Conservation (phyloP, 108 stramenopile species). For the Skeletonema tropicum region DNA sequence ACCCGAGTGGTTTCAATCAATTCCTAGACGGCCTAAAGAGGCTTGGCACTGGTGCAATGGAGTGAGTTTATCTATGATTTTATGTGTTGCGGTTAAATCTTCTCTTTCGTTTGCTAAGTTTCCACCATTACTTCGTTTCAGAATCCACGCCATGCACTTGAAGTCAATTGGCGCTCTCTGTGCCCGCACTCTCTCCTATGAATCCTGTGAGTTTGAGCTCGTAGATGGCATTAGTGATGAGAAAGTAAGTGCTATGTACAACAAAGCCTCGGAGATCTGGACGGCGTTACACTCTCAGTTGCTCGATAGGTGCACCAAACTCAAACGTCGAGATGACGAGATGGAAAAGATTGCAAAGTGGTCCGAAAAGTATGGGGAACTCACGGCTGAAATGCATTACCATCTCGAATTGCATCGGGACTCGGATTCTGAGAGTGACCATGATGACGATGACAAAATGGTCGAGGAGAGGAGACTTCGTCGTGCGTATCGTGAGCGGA, state of each 20-base stretch:
- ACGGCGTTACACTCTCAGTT: slow-evolving; percentile 30
- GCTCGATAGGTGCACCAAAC: slow-evolving; percentile 1
- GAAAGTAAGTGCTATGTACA: slow-evolving; percentile 51
- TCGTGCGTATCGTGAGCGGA: background rate
- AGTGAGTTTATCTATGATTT: background rate
- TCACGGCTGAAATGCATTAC: slow-evolving; percentile 5
- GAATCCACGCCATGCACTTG: slow-evolving; percentile 31
- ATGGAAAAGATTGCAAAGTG: background rate
- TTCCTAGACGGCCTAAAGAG: slow-evolving; percentile 16
- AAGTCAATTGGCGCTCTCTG: slow-evolving; percentile 27
- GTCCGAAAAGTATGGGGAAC: background rate
- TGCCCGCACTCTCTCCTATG: slow-evolving; percentile 32
- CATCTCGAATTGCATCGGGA: slow-evolving; percentile 16
- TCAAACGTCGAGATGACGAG: background rate
- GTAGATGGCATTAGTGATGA: slow-evolving; percentile 53
- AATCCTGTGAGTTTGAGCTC: slow-evolving; percentile 41
- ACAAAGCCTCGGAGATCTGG: slow-evolving; percentile 50
- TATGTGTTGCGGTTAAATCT: background rate
- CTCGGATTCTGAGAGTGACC: slow-evolving; percentile 20
- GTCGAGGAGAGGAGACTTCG: slow-evolving; percentile 12
- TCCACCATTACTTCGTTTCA: background rate
- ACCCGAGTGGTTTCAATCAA: slow-evolving; percentile 24
- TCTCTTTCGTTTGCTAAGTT: background rate
- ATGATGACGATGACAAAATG: slow-evolving; percentile 7
- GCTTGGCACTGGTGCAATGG: slow-evolving; percentile 31